Percentiles rank a stretch among this genome's conserved stretches.
Evolutionary conservation across 2,329 filamentous ascomycete genomes (phyloP).

Genomic region (Ceratocystiopsis brevicomis): DNA sequence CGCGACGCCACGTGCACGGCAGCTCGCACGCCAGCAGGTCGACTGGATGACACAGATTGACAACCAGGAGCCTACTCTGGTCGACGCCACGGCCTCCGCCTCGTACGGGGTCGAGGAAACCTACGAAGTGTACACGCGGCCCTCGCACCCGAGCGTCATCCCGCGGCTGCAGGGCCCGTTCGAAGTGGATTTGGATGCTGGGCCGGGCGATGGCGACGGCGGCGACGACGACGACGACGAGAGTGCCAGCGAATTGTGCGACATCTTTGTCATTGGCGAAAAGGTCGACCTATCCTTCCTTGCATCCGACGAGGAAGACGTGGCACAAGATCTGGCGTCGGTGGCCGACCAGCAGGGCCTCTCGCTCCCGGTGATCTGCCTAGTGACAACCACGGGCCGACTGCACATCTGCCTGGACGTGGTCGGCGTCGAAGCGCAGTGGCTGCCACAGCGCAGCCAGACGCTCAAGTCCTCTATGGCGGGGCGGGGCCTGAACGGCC

Average conservation of each 20-base stretch:
- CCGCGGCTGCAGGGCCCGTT: constrained; percentile 46
- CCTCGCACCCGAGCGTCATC: constrained; percentile 35
- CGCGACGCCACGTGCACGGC: constrained; percentile 31
- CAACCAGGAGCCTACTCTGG: constrained; percentile 37
- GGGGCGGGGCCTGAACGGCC: background rate
- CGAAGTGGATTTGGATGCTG: constrained; percentile 33
- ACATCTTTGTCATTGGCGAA: constrained; percentile 43
- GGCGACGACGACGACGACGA: constrained; percentile 36
- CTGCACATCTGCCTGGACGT: constrained; percentile 42
- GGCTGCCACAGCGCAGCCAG: constrained; percentile 39
- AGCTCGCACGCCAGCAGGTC: constrained; percentile 43
- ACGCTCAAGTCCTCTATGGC: constrained; percentile 2
- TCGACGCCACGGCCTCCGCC: constrained; percentile 18
- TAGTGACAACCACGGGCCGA: constrained; percentile 41
- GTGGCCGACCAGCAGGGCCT: constrained; percentile 38
- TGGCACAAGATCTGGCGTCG: constrained; percentile 18
- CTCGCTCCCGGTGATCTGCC: constrained; percentile 39
- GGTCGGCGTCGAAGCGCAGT: constrained; percentile 45
- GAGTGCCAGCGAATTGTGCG: constrained; percentile 37
- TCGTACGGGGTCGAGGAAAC: constrained; percentile 27
- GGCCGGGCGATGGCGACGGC: constrained; percentile 30
- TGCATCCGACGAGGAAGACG: constrained; percentile 40
- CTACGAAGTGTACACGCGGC: constrained; percentile 37
- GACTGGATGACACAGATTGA: constrained; percentile 51
- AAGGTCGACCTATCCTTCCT: constrained; percentile 40